Evolutionary conservation across 768 basidiomycete genomes (phyloP).

Genomic region (Lactarius sp.): DNA sequence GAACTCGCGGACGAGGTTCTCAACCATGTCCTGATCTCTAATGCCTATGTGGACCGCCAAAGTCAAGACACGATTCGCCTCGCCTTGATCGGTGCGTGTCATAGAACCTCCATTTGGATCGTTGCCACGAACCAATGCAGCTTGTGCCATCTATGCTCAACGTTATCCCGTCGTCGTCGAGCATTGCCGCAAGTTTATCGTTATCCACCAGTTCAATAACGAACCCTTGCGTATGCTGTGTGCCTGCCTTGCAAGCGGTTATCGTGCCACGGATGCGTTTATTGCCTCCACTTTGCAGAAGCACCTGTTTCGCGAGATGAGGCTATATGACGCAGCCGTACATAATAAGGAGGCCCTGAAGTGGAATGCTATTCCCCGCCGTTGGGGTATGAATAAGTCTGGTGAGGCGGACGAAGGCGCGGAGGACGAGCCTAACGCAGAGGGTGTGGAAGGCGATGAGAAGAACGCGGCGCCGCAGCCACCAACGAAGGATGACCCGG

Average conservation of each 20-base stretch:
- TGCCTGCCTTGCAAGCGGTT: slow-evolving; percentile 66
- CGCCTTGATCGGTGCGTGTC: slow-evolving; percentile 63
- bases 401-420: slow-evolving; percentile 39
- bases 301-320: slow-evolving; percentile 75
- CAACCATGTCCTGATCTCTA: slow-evolving; percentile 68
- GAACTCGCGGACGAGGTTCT: slow-evolving; percentile 70
- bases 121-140: slow-evolving; percentile 36
- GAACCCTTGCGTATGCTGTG: slow-evolving; percentile 77
- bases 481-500: slow-evolving; percentile 67
- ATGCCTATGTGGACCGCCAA: slow-evolving; percentile 58
- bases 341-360: slow-evolving; percentile 54
- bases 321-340: slow-evolving; percentile 59
- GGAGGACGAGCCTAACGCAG: slow-evolving; percentile 38
- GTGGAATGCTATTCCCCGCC: slow-evolving; percentile 57
- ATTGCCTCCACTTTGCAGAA: slow-evolving; percentile 78
- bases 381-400: slow-evolving; percentile 48
- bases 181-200: slow-evolving; percentile 71
- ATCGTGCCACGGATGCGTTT: slow-evolving; percentile 65
- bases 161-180: slow-evolving; percentile 60
- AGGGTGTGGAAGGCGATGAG: slow-evolving; percentile 25
- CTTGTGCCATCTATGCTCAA: slow-evolving; percentile 61
- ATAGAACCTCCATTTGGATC: background rate
- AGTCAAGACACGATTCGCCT: slow-evolving; percentile 70
- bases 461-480: slow-evolving; percentile 36
- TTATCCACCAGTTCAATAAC: slow-evolving; percentile 77